Percentiles rank a stretch among this genome's conserved stretches.
These are phyloP conservation scores for Ottelia alismoides DNA, from an alignment of 106 monocot species.

Conservation along the genomic window DNA sequence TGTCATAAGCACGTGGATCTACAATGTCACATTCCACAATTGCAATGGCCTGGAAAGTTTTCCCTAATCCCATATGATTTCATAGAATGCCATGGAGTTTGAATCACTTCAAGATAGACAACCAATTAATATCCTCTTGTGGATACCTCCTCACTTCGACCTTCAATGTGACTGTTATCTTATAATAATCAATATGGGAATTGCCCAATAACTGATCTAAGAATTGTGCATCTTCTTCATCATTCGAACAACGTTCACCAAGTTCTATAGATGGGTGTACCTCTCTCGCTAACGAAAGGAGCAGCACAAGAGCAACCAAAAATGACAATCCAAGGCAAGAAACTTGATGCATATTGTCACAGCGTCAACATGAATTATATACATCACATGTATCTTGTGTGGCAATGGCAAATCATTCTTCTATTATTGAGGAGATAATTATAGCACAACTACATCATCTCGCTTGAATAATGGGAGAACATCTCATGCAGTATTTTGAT, in stretches of 20 bases:
- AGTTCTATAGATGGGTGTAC: constrained; percentile 45
- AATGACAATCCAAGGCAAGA: no score
- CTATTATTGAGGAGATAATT: no score
- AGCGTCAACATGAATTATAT: no score
- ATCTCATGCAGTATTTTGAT: no score
- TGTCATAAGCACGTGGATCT: constrained; percentile 28
- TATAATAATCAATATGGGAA: constrained; percentile 92
- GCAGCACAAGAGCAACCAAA: constrained; percentile 91
- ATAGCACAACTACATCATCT: no score
- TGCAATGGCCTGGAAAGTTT: constrained; percentile 97
- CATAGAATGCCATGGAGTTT: constrained; percentile 98
- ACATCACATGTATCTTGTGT: no score
- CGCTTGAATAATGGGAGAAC: no score
- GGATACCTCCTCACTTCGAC: constrained; percentile 85
- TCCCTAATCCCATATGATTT: constrained; percentile 99
- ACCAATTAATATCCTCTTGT: constrained; percentile 97
- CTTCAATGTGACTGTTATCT: constrained; percentile 61
- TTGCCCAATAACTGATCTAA: constrained; percentile 96
- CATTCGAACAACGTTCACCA: constrained; percentile 55
- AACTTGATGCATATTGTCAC: no score
- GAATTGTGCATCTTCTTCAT: constrained; percentile 74
- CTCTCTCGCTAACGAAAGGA: constrained; percentile 79
- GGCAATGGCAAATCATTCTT: no score
- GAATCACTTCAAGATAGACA: constrained; percentile 89
- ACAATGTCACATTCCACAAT: constrained; percentile 85